phyloP scores from a whole-genome alignment of 2,329 filamentous ascomycete species.

The Venturia asperata region DNA sequence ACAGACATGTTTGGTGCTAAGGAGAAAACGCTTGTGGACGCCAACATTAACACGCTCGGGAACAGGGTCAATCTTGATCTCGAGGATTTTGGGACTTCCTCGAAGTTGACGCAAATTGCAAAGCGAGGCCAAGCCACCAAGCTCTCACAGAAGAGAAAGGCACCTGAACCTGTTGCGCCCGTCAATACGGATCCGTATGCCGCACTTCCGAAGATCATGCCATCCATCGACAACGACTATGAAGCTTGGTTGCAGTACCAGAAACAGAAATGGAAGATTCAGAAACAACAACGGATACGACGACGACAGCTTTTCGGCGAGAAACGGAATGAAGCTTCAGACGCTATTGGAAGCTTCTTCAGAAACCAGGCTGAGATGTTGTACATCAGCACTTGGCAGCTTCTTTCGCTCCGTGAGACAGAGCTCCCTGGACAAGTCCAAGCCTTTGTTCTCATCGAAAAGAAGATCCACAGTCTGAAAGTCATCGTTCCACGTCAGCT shows the following conservation, averaged over 20 bases:
- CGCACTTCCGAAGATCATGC: slow-evolving; percentile 74
- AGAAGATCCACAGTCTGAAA: slow-evolving; percentile 81
- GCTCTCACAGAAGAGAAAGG: slow-evolving; percentile 44
- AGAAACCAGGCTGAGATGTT: slow-evolving; percentile 85
- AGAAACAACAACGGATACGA: slow-evolving; percentile 79
- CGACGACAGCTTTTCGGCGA: slow-evolving; percentile 91
- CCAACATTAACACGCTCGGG: slow-evolving; percentile 55
- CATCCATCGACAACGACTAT: slow-evolving; percentile 79
- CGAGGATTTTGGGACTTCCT: slow-evolving; percentile 65
- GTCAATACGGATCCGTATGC: slow-evolving; percentile 72
- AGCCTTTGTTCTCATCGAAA: slow-evolving; percentile 87
- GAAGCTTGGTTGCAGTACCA: slow-evolving; percentile 83
- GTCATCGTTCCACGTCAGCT: slow-evolving; percentile 83
- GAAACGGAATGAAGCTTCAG: slow-evolving; percentile 53
- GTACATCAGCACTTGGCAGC: slow-evolving; percentile 90
- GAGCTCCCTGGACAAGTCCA: slow-evolving; percentile 79
- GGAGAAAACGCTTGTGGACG: slow-evolving; percentile 66
- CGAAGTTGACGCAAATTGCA: slow-evolving; percentile 54
- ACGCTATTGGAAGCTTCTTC: slow-evolving; percentile 65
- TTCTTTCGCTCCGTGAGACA: slow-evolving; percentile 77
- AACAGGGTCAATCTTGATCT: slow-evolving; percentile 62
- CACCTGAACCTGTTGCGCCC: slow-evolving; percentile 39
- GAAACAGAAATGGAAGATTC: slow-evolving; percentile 98
- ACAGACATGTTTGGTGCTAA: slow-evolving; percentile 70
- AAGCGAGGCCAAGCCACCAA: slow-evolving; percentile 38